A percentile compares a stretch with the other conserved stretches of the same genome.
phyloP scores from a whole-genome alignment of 2,329 filamentous ascomycete genomes.

The Aspergillus melleus region DNA sequence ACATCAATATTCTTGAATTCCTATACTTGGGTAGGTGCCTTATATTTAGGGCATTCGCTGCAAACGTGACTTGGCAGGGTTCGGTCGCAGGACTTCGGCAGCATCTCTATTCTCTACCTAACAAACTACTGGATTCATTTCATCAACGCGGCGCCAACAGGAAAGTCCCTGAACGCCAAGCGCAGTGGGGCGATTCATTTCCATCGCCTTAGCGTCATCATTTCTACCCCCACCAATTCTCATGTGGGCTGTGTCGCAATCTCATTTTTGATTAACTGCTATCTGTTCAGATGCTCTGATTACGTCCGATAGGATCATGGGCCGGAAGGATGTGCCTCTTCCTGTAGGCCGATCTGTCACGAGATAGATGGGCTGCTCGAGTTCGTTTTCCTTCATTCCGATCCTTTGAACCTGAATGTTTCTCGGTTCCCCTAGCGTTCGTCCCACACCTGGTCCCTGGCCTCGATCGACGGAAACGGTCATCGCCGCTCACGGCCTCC shows the following conservation, averaged over 20 bases:
- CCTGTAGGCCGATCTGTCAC: not conserved
- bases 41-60: no score
- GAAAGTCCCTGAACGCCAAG: conserved; percentile 9
- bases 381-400: not conserved
- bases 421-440: conserved; percentile 1
- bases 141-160: not conserved
- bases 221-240: not conserved
- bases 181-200: not conserved
- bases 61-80: no score
- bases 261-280: not conserved
- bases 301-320: not conserved
- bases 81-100: not conserved
- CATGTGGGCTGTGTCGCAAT: conserved; percentile 1
- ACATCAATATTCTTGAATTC: no score
- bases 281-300: not conserved
- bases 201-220: not conserved
- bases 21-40: no score
- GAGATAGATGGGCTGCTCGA: not conserved
- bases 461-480: not conserved
- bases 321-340: not conserved
- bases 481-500: not conserved
- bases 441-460: not conserved
- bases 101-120: no score
- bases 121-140: not conserved
- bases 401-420: not conserved